Base-by-base conservation (phyloP, 768 basidiomycete genomes). In the Guyanaporus albipodus region DNA sequence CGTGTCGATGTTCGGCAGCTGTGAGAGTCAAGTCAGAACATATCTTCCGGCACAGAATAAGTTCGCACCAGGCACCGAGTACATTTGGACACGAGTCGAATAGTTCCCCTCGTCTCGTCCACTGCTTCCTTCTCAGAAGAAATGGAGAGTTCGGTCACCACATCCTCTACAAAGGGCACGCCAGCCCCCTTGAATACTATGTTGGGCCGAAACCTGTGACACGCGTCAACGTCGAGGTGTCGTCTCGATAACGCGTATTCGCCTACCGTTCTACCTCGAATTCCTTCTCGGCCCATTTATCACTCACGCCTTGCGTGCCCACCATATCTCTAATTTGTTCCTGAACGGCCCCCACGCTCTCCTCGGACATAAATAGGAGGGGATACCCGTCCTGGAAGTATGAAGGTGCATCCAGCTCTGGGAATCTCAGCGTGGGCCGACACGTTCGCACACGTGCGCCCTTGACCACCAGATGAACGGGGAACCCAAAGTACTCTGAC, bases 1-100 rank as follows among this genome's bases (percentile, higher is more conserved):
- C 0, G 83, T 75, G 56, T 79, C 77, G 14, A 90, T 77, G 53
- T 90, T 89, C 14, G 87, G 87, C 38, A 90, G 63, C 87, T 90
- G 56, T 45, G 48, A 46, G 47, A 46, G 49, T 44, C 36, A 17
- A 18, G 31, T 50, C 46, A 46, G 50, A 29, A 32, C 38, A 45
- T 42, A 38, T 53, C n/a, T 42, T 27, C 23, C 6, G 44, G 45
- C 32, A 46, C n/a, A 28, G 27, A 33, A 12, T 10, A 9, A 24
- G 63, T 78, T 62, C 62, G 58, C 50, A 88, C 87, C 71, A 86
- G 64, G 64, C 87, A 91, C 40, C 87, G 78, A 27, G 77, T 61
- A 60, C 86, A 89, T 48, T 80, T 80, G 10, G 78, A 80, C 19
- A 91, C 85, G 4, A 89, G 68, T 15, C 71, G 71, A 46, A 88